Base-by-base conservation (phyloP, 176 grass and related monocot genomes). In the Triticum urartu region DNA sequence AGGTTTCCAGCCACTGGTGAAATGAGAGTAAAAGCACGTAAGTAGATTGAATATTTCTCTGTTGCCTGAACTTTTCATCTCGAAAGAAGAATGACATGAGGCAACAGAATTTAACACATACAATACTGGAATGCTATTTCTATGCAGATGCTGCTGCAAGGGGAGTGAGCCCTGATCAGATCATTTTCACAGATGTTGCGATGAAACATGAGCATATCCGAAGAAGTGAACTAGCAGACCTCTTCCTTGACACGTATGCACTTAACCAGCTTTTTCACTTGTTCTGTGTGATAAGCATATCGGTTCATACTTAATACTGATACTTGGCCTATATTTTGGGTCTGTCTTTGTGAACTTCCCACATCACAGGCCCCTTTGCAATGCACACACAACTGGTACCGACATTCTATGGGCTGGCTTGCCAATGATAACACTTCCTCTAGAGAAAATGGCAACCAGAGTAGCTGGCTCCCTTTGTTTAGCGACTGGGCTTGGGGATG, bases 371-470 rank as follows among this genome's bases (percentile, higher is more conserved):
- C 74, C 74, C 74, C 74, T 77, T 77, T 77, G 74, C 74, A 77
- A 77, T 77, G 74, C 74, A 34, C 74, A 77, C 47, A 77, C 74
- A 77, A 77, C 74, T 21, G 74, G 74, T 33, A 77, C 74, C 11
- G 74, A 77, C 26, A 77, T 77, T 56, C 74, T 77, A 34, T 77
- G 74, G 74, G 74, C 74, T 77, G 74, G 74, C 47, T 56, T 77
- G 26, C 74, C 74, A 28, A 77, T 77, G 74, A 56, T 77, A 17
- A 77, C 74, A 20, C 74, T 77, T 77, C 74, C 74, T 33, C 74
- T 77, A 77, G 74, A 77, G 74, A 77, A 56, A 56, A 77, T 77
- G 74, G 74, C 74, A 77, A 77, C 74, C 74, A 77, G 74, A 77
- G 74, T 77, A 77, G 74, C 74, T 58, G 74, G 74, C 32, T 77